Conservation (phyloP, 805 yeast genomes). For the Wickerhamiella lipophila region DNA sequence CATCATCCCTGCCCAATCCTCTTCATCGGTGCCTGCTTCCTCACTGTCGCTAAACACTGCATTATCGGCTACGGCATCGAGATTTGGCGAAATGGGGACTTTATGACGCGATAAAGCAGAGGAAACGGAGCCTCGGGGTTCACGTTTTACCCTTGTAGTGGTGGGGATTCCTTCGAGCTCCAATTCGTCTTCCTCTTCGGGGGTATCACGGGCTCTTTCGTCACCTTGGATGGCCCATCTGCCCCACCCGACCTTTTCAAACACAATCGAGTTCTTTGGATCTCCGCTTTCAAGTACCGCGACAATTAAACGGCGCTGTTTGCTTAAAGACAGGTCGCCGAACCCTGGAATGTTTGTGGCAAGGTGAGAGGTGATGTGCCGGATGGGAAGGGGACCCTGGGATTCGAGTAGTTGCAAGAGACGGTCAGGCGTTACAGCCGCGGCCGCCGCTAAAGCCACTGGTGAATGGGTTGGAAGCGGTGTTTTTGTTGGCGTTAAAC, state of each 20-base stretch:
- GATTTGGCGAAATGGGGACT: slow-evolving; percentile 28
- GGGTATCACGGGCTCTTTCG: slow-evolving; percentile 34
- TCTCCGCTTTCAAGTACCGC: slow-evolving; percentile 72
- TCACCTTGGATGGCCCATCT: slow-evolving; percentile 76
- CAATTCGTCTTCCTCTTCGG: slow-evolving; percentile 51
- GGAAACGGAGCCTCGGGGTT: slow-evolving; percentile 21
- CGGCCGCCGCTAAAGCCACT: slow-evolving; percentile 76
- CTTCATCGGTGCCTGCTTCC: slow-evolving; percentile 74
- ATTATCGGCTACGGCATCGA: slow-evolving; percentile 22
- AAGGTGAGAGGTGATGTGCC: slow-evolving; percentile 74
- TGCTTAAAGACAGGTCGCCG: slow-evolving; percentile 66
- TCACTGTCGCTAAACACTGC: slow-evolving; percentile 19
- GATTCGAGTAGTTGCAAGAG: slow-evolving; percentile 52
- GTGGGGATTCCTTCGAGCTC: slow-evolving; percentile 8
- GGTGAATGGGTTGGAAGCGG: slow-evolving; percentile 58
- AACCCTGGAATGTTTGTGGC: slow-evolving; percentile 66
- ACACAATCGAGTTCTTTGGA: slow-evolving; percentile 40
- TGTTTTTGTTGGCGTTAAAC: slow-evolving; percentile 15
- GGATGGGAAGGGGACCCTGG: slow-evolving; percentile 82
- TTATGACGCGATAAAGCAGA: slow-evolving; percentile 20
- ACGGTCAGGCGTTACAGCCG: slow-evolving; percentile 67
- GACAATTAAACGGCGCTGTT: slow-evolving; percentile 83
- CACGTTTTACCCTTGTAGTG: slow-evolving; percentile 4
- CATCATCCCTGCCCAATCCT: slow-evolving; percentile 77
- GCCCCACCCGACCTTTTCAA: slow-evolving; percentile 96